Conservation (phyloP, 208 protist species). For the Leishmania tarentolae region DNA sequence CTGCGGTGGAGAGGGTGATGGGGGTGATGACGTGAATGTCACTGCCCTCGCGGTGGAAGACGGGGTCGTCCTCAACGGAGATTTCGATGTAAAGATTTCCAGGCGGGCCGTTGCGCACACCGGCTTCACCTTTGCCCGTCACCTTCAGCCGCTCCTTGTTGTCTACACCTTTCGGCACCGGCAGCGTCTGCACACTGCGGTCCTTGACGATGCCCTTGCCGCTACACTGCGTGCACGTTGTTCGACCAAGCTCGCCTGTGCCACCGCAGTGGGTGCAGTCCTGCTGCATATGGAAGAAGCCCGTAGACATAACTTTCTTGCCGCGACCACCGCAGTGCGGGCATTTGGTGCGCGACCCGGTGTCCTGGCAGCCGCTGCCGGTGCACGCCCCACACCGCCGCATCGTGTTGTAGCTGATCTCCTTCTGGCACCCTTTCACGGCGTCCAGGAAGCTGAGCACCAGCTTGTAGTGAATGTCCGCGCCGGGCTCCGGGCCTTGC, state of each 20-base stretch:
- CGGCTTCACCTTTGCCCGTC: constrained; percentile 84
- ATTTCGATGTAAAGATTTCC: constrained; percentile 92
- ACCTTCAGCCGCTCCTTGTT: constrained; percentile 91
- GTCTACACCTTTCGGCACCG: constrained; percentile 88
- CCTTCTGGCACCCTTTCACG: constrained; percentile 85
- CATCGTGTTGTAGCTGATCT: constrained; percentile 92
- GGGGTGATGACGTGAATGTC: constrained; percentile 88
- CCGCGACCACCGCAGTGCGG: constrained; percentile 84
- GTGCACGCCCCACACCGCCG: constrained; percentile 81
- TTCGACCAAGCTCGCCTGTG: constrained; percentile 78
- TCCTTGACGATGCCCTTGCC: constrained; percentile 91
- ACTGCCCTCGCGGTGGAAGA: constrained; percentile 86
- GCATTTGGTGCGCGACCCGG: constrained; percentile 75
- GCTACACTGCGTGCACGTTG: constrained; percentile 82
- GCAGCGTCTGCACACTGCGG: constrained; percentile 84
- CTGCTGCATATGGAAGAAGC: constrained; percentile 93
- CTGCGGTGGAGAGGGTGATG: constrained; percentile 73
- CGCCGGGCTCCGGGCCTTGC: constrained; percentile 83
- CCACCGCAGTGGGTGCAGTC: constrained; percentile 90
- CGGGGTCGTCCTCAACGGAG: constrained; percentile 81
- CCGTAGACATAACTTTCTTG: constrained; percentile 91
- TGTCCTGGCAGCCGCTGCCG: constrained; percentile 84
- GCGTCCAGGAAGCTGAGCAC: constrained; percentile 81
- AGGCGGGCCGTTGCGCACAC: constrained; percentile 85
- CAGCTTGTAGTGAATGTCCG: constrained; percentile 89